phyloP scores from a whole-genome alignment of 129 eudicot species.

The Dittrichia graveolens region DNA sequence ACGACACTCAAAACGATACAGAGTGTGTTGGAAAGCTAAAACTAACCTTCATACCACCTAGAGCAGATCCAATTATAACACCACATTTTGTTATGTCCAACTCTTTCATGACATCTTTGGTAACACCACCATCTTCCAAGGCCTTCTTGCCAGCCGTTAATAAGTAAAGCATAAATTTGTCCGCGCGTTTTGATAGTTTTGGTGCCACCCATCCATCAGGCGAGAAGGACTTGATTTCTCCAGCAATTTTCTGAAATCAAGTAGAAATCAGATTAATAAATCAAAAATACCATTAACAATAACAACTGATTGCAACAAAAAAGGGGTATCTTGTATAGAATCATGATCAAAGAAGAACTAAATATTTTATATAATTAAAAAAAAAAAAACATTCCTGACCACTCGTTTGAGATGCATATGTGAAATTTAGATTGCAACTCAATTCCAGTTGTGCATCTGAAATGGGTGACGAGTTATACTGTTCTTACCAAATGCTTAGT shows the following conservation, averaged over 20 bases:
- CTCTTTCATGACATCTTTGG: conserved; percentile 39
- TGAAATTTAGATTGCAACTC: too few relatives aligned
- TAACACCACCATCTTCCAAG: conserved; percentile 50
- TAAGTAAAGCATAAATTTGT: conserved; percentile 47
- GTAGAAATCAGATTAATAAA: not conserved
- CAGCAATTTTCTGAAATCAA: conserved; percentile 39
- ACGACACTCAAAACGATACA: not conserved
- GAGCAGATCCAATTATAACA: conserved; percentile 48
- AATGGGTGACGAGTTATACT: too few relatives aligned
- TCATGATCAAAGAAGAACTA: too few relatives aligned
- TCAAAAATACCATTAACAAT: not conserved
- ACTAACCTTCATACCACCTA: conserved; percentile 46
- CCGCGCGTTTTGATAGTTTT: conserved; percentile 45
- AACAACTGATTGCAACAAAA: not conserved
- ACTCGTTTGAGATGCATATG: too few relatives aligned
- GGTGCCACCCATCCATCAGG: conserved; percentile 53
- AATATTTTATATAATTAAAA: too few relatives aligned
- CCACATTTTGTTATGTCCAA: conserved; percentile 46
- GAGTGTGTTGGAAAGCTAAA: not conserved
- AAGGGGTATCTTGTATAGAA: not conserved
- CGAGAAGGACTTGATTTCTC: conserved; percentile 43
- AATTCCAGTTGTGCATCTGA: too few relatives aligned
- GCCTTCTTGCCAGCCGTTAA: conserved; percentile 50
- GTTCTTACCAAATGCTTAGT: too few relatives aligned
- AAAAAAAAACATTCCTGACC: too few relatives aligned